Percentiles rank a stretch among this genome's conserved stretches.
Evolutionary conservation across 2,329 filamentous ascomycete genomes (phyloP).

Genomic region (Ceratocystis cacaofunesta): DNA sequence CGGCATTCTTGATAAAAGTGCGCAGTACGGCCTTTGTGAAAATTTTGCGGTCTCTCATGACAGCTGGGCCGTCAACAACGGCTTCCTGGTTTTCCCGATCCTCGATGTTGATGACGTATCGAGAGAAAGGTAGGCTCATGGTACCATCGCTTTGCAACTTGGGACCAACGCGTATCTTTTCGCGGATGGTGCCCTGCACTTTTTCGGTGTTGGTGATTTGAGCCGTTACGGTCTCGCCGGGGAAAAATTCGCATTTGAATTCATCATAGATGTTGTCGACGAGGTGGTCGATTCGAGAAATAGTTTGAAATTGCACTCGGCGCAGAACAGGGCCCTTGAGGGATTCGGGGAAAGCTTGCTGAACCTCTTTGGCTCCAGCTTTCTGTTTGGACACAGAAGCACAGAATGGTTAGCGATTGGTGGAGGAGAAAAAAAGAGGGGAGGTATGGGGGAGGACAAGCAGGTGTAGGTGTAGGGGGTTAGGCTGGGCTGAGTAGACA

Average conservation of each 20-base stretch:
- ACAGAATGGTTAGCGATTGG: not conserved
- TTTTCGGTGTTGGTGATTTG: constrained; percentile 53
- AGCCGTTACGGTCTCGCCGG: constrained; percentile 69
- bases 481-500: constrained; percentile 17
- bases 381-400: constrained; percentile 33
- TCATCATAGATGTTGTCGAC: constrained; percentile 56
- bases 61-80: constrained; percentile 64
- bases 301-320: constrained; percentile 79
- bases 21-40: constrained; percentile 92
- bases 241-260: constrained; percentile 83
- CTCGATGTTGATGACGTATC: constrained; percentile 66
- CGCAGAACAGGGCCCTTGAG: constrained; percentile 82
- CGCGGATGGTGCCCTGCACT: constrained; percentile 60
- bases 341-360: constrained; percentile 79
- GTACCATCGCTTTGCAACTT: constrained; percentile 52
- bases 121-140: constrained; percentile 54
- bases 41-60: constrained; percentile 73
- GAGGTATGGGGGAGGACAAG: too few species aligned
- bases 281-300: constrained; percentile 74
- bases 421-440: not conserved
- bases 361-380: constrained; percentile 72
- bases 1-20: constrained; percentile 87
- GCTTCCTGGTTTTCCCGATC: constrained; percentile 56
- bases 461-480: not conserved
- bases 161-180: constrained; percentile 65